phyloP scores from a whole-genome alignment of 2,329 filamentous ascomycete species.

The Malbranchea zuffiana region DNA sequence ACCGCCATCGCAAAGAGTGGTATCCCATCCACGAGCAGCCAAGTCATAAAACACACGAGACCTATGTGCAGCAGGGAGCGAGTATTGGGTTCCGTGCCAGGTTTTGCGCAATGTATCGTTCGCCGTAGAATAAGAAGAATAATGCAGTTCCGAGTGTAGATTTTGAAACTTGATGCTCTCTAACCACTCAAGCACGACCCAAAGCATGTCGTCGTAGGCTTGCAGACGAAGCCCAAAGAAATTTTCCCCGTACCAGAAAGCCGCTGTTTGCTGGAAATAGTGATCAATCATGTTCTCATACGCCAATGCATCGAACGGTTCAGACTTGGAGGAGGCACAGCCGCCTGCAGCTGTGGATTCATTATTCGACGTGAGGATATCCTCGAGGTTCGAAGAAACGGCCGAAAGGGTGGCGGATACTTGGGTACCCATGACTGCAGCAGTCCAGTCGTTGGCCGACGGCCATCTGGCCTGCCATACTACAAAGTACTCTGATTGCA shows the following conservation, averaged over 20 bases:
- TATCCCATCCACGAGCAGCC: constrained; percentile 70
- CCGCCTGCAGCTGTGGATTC: constrained; percentile 18
- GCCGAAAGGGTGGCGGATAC: constrained; percentile 61
- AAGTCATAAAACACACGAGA: constrained; percentile 78
- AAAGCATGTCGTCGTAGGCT: constrained; percentile 89
- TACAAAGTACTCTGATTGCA: constrained; percentile 70
- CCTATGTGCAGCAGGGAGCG: constrained; percentile 67
- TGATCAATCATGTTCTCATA: constrained; percentile 71
- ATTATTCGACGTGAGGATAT: constrained; percentile 26
- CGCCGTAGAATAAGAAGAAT: constrained; percentile 25
- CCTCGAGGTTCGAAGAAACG: constrained; percentile 47
- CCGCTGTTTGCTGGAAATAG: constrained; percentile 65
- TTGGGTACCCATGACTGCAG: constrained; percentile 71
- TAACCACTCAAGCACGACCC: constrained; percentile 88
- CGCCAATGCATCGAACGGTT: constrained; percentile 33
- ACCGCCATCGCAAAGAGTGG: constrained; percentile 66
- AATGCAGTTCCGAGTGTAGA: constrained; percentile 56
- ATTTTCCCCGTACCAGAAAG: constrained; percentile 82
- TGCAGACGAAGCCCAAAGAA: constrained; percentile 60
- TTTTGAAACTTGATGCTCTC: constrained; percentile 68
- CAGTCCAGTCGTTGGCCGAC: constrained; percentile 82
- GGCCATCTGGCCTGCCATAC: constrained; percentile 75
- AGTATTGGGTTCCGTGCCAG: constrained; percentile 72
- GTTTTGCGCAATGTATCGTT: constrained; percentile 17
- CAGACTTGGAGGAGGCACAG: constrained; percentile 4